Evolutionary conservation across 164 flowering plant genomes (phyloP), one percentile per base, ranked within the genome.

Genomic region (Pachysandra terminalis): DNA sequence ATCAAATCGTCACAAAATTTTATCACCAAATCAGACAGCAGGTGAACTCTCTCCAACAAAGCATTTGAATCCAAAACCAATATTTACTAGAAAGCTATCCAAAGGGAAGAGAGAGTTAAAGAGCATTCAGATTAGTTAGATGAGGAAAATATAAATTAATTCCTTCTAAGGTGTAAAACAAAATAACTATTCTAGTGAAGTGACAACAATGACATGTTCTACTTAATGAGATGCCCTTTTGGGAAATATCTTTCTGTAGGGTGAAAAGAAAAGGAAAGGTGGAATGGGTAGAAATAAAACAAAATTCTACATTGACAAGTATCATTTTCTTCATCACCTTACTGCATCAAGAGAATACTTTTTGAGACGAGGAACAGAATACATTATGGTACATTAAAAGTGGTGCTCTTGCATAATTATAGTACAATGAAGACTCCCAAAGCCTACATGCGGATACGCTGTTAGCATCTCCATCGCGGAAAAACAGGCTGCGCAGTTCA

Each of bases 341-440:
- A 16, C 1, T 58, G 61, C 19, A 58, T 58, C n/a, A 27, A 10
- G 12, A 26, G 1, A 13, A 41, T 41, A 25, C 26, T 54, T 52
- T 26, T 27, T 6, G 8, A 52, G 1, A 15, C 2, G 12, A 9
- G 17, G 28, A 15, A 16, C 12, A 15, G 19, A 52, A 49, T 52
- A 53, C 25, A 52, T 65, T 65, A 65, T 65, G 26, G 25, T 65
- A 52, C 58, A 16, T 19, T n/a, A 6, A 69, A 28, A 22, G 32
- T 16, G 56, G 25, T 13, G 27, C 57, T 68, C 49, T 16, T 37
- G 27, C 26, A 28, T 61, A 61, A 53, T n/a, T 49, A 67, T 25
- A 67, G 25, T n/a, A 63, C 61, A 59, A 21, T 16, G 15, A 32
- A 1, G 64, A 57, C 67, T 65, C 25, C 40, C 13, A 48, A 58